Conservation (phyloP, 768 basidiomycete genomes). For the Mycena crocata region DNA sequence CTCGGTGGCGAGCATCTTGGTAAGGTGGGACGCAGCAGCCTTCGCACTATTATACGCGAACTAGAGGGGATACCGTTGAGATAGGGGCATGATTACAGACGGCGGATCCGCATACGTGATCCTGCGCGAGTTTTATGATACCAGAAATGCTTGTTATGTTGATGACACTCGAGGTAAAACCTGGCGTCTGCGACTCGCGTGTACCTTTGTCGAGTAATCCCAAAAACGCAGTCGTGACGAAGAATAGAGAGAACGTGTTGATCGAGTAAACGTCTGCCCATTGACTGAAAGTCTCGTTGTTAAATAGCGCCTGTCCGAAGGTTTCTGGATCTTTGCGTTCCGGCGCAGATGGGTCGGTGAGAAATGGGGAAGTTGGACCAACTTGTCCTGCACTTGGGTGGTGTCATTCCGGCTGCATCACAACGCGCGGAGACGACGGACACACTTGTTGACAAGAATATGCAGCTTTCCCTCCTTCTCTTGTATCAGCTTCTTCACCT, state of each 20-base stretch:
- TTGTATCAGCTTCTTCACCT: slow-evolving; percentile 64
- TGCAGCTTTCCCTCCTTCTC: slow-evolving; percentile 77
- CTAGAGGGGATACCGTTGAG: slow-evolving; percentile 46
- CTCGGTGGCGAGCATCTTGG: slow-evolving; percentile 81
- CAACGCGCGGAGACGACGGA: background rate
- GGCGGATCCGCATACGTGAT: slow-evolving; percentile 67
- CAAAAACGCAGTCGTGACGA: slow-evolving; percentile 80
- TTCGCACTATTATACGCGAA: slow-evolving; percentile 88
- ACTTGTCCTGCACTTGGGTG: slow-evolving; percentile 74
- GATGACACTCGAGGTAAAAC: slow-evolving; percentile 74
- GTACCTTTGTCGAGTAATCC: slow-evolving; percentile 81
- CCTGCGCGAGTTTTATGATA: slow-evolving; percentile 74
- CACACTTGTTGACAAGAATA: slow-evolving; percentile 86
- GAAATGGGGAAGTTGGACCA: slow-evolving; percentile 71
- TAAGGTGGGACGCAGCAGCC: slow-evolving; percentile 82
- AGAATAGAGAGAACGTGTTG: slow-evolving; percentile 84
- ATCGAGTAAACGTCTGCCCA: slow-evolving; percentile 74
- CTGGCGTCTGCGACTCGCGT: slow-evolving; percentile 56
- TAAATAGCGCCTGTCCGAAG: slow-evolving; percentile 76
- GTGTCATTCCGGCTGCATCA: background rate
- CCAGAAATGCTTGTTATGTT: slow-evolving; percentile 87
- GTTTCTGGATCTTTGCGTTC: slow-evolving; percentile 73
- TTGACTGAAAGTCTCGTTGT: slow-evolving; percentile 69
- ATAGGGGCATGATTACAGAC: background rate
- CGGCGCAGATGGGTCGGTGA: slow-evolving; percentile 65